Percentiles rank a stretch among this genome's conserved stretches.
These are phyloP conservation scores for Pichia sp. DNA, from an alignment of 1,139 yeast genomes.

Conservation along the genomic window DNA sequence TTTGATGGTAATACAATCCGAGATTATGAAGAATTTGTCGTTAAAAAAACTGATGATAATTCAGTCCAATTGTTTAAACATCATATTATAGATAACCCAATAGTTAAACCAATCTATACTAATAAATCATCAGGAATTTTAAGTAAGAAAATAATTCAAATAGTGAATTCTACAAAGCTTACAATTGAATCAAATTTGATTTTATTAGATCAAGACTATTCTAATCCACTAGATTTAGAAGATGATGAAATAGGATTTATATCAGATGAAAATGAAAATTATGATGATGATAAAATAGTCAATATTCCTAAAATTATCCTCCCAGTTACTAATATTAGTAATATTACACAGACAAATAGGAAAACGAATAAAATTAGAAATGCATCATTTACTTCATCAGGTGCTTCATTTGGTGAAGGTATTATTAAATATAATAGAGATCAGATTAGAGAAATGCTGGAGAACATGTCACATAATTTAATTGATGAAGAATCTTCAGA, in stretches of 20 bases:
- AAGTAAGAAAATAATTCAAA: constrained; percentile 19
- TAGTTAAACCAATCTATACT: constrained; percentile 21
- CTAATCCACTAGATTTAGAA: constrained; percentile 17
- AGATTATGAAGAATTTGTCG: constrained; percentile 22
- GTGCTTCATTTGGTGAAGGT: constrained; percentile 31
- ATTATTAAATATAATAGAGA: constrained; percentile 28
- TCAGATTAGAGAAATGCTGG: constrained; percentile 29
- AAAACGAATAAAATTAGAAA: constrained; percentile 5
- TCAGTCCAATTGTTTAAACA: constrained; percentile 19
- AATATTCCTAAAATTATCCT: constrained; percentile 11
- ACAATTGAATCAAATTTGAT: constrained; percentile 4
- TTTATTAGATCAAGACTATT: constrained; percentile 16
- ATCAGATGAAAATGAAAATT: constrained; percentile 7
- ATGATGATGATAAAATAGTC: background rate
- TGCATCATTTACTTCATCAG: constrained; percentile 30
- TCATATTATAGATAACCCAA: constrained; percentile 9
- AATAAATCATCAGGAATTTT: constrained; percentile 14
- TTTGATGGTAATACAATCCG: constrained; percentile 9
- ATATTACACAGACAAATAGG: background rate
- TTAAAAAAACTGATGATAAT: constrained; percentile 16
- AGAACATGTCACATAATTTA: constrained; percentile 16
- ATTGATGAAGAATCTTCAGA: constrained; percentile 16
- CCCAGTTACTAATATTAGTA: constrained; percentile 3
- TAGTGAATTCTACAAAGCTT: constrained; percentile 12
- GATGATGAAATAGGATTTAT: constrained; percentile 14